Evolutionary conservation across 2,329 filamentous ascomycete genomes (phyloP).

Genomic region (Davidsoniella australis): DNA sequence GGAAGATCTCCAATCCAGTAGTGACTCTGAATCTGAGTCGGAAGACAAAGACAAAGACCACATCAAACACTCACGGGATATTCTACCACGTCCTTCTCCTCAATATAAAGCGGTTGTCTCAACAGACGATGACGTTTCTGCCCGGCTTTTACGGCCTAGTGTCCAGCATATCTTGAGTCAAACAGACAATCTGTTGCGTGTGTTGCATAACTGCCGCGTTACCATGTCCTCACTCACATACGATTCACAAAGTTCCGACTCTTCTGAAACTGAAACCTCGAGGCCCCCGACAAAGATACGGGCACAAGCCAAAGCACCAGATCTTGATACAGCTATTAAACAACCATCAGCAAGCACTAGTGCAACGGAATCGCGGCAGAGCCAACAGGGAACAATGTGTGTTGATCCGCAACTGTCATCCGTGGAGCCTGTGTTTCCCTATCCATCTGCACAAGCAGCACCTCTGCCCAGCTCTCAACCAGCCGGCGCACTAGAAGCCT

Average conservation of each 20-base stretch:
- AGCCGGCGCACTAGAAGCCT: neutral
- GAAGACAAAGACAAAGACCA: neutral
- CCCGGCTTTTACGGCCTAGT: conserved; percentile 46
- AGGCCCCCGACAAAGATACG: neutral
- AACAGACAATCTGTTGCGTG: conserved; percentile 51
- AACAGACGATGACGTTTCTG: conserved; percentile 53
- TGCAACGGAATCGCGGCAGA: neutral
- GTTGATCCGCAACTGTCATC: neutral
- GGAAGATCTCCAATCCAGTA: neutral
- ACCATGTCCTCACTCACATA: conserved; percentile 13
- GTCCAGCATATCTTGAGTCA: conserved; percentile 53
- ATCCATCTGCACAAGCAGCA: conserved; percentile 1
- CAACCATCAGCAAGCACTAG: no score
- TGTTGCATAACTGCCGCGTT: conserved; percentile 50
- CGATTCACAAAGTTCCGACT: conserved; percentile 11
- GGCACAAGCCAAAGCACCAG: neutral
- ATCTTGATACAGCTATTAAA: neutral
- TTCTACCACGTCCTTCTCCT: conserved; percentile 8
- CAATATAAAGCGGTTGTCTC: conserved; percentile 36
- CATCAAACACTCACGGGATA: no score
- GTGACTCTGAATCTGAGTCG: neutral
- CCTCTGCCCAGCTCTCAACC: neutral
- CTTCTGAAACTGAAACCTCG: neutral
- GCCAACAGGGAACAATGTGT: neutral
- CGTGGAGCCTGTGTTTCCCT: neutral